Conservation (phyloP, 129 eudicot species). For the Cynara cardunculus region DNA sequence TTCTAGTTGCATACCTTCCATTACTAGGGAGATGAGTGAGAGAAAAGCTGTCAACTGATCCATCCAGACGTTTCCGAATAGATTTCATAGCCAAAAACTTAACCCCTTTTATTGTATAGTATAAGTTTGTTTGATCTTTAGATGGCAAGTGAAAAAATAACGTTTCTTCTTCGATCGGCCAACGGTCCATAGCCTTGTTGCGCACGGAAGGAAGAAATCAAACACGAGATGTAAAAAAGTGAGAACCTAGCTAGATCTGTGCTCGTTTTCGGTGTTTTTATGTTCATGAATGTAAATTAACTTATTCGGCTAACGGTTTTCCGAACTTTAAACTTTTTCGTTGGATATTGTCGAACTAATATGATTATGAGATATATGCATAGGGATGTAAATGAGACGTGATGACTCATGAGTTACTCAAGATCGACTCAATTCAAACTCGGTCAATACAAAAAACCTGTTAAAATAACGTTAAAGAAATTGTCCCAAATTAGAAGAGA, state of each 20-base stretch:
- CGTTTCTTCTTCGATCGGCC: neutral
- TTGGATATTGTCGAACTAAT: neutral
- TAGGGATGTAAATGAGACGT: neutral
- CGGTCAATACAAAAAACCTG: no score
- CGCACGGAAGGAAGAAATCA: neutral
- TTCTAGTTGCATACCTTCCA: conserved; percentile 79
- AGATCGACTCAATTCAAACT: neutral
- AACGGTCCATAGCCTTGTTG: conserved; percentile 17
- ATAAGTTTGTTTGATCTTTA: neutral
- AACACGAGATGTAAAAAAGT: neutral
- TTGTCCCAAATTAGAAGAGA: no score
- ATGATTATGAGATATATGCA: neutral
- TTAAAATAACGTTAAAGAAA: no score
- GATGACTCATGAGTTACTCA: no score
- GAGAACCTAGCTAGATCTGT: conserved; percentile 1
- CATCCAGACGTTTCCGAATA: neutral
- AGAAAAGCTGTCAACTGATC: conserved; percentile 19
- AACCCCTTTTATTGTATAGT: neutral
- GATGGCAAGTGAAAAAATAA: neutral
- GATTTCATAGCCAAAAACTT: neutral
- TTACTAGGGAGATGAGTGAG: conserved; percentile 48
- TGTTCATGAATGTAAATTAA: conserved; percentile 11
- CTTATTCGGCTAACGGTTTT: neutral
- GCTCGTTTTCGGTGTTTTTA: neutral
- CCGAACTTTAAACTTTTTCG: neutral